Base-by-base conservation (phyloP, 257 asterid species). In the Dorcoceras hygrometricum region DNA sequence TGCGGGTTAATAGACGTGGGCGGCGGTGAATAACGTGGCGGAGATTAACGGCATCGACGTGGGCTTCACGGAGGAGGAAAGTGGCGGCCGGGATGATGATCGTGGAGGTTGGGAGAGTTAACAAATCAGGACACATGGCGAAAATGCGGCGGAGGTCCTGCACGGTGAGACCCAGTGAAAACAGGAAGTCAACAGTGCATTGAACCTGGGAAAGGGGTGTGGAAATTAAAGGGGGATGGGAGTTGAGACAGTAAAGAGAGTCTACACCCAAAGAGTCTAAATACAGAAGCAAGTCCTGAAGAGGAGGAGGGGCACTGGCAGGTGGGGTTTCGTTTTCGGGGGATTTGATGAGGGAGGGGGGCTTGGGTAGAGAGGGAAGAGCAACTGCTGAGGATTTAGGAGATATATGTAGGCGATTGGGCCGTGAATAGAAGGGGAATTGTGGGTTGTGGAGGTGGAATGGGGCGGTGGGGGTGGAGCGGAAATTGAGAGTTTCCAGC, bases 11-110 rank as follows among this genome's bases (percentile, higher is more conserved):
- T 25, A 90, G 90, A 28, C 96, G 85, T 1, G 98, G 98, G 0
- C 96, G 97, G 34, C 98, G 85, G 68, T 87, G 88, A 80, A 93
- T 83, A 70, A 90, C 85, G 78, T 77, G 77, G 71, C 89, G 97
- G 51, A 93, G 81, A 4, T 82, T 79, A 62, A 71, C 61, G 27
- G 83, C 71, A 1, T 71, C 63, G 2, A 92, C 95, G 56, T 63
- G 76, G 12, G 86, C 98, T 76, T 92, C 98, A 6, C 93, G 93
- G 69, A 92, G 93, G 70, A 89, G 87, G 70, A 92, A 92, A 5
- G 89, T 87, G 26, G 82, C 75, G 27, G 96, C 95, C 2, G 96
- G 95, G 20, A 86, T 73, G 2, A 89, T 25, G 8, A 77, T 79
- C 5, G 60, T 53, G 54, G 79, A 59, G 31, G 85, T 69, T 14